phyloP scores from a whole-genome alignment of 2,329 filamentous ascomycete genomes.

The Cladosporium sp. region DNA sequence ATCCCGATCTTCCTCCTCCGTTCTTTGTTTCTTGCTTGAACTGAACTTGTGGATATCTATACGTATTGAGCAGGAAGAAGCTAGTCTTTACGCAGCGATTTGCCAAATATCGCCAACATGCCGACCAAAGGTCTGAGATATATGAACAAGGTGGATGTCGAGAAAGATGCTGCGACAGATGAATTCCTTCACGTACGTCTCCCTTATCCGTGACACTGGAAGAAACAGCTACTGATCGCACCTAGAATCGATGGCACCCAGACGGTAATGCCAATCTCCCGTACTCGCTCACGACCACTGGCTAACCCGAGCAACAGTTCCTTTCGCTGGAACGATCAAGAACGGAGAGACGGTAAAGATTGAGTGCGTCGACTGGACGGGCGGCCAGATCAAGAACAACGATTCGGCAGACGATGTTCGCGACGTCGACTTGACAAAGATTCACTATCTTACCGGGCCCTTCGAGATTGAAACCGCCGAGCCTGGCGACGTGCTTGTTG shows the following conservation, averaged over 20 bases:
- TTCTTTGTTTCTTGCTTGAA: not conserved
- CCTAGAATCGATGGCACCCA: constrained; percentile 87
- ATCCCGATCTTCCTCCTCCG: not conserved
- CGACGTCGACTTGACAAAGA: constrained; percentile 77
- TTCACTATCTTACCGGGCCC: constrained; percentile 87
- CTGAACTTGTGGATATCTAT: not conserved
- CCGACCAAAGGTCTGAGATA: constrained; percentile 63
- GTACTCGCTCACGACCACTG: not conserved
- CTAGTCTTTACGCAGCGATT: not conserved
- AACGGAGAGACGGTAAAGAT: constrained; percentile 90
- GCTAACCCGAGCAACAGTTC: constrained; percentile 56
- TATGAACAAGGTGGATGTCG: constrained; percentile 70
- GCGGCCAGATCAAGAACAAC: constrained; percentile 82
- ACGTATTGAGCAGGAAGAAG: not conserved
- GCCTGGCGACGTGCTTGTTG: constrained; percentile 79
- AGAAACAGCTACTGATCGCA: constrained; percentile 15
- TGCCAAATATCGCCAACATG: constrained; percentile 39
- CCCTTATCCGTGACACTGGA: no score
- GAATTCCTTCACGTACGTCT: constrained; percentile 39
- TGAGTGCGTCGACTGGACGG: constrained; percentile 78
- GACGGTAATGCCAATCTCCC: constrained; percentile 62
- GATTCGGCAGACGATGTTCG: constrained; percentile 86
- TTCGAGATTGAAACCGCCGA: constrained; percentile 84
- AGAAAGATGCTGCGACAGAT: constrained; percentile 71
- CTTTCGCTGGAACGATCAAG: constrained; percentile 69